Base-by-base conservation (phyloP, 2,329 filamentous ascomycete genomes). In the Talaromyces albobiverticillius region DNA sequence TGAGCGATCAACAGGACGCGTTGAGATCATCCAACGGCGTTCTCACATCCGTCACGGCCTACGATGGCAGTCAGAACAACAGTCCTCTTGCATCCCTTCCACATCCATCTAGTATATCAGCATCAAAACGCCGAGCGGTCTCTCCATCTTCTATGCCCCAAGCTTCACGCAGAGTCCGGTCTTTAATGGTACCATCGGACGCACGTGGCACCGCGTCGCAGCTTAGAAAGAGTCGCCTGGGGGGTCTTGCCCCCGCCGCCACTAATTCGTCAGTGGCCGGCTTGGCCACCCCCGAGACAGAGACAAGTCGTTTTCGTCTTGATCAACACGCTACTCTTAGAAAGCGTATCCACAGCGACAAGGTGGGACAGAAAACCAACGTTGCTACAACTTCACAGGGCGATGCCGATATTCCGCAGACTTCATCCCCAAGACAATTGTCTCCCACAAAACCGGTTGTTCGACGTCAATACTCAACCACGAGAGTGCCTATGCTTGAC, bases 91-190 rank as follows among this genome's bases (percentile, higher is more conserved):
- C 61, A 51, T 53, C 62, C 11, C 60, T 62, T 31, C 64, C 55
- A 41, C 66, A 65, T 29, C 55, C 62, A 6, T 61, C 64, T 4
- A 64, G 54, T 46, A 60, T 58, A 11, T 57, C 65, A 29, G 64
- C 55, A 41, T 55, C 65, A 53, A 73, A 75, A 60, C 77, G 80
- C 63, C 79, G 79, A 55, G 76, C 76, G 9, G 72, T 77, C 16
- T 79, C 80, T 14, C 79, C 80, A 8, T 74, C 79, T 16, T 80
- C 81, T 8, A 76, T 82, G 55, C 73, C 76, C 31, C 82, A 84
- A 63, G 76, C 77, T 51, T 78, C 74, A 45, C 63, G 60, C 8
- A 65, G 62, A 23, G 58, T 61, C 13, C 65, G 66, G 54, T 58
- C 63, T 36, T 56, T 57, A 26, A 61, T 68, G 40, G 57, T 79